These are phyloP conservation scores for Botrytis fabae DNA, from an alignment of 2,329 filamentous ascomycete species.

Conservation along the genomic window DNA sequence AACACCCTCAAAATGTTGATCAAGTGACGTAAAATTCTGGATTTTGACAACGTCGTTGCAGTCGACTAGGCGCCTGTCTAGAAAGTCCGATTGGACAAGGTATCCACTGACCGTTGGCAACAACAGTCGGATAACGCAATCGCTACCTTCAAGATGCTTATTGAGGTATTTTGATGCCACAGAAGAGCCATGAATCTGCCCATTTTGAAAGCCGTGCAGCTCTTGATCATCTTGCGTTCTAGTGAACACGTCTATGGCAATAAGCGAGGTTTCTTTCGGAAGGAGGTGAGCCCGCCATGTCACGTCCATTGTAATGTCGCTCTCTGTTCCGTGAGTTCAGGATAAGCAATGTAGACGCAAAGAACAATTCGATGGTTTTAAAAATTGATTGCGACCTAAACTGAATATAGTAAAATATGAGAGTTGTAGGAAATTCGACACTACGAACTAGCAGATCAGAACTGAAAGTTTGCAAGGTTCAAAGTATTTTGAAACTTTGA, in stretches of 20 bases:
- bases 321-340: background rate
- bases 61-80: background rate
- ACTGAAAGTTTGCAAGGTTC: background rate
- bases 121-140: constrained; percentile 1
- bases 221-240: background rate
- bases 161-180: background rate
- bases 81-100: constrained; percentile 1
- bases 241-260: background rate
- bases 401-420: background rate
- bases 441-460: background rate
- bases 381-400: background rate
- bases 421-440: background rate
- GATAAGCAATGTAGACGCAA: background rate
- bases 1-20: background rate
- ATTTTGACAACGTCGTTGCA: background rate
- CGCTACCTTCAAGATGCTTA: background rate
- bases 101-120: background rate
- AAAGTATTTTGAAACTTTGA: background rate
- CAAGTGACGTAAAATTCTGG: background rate
- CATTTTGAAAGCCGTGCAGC: background rate
- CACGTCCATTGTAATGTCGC: background rate
- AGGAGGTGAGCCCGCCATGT: background rate
- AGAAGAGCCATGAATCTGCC: background rate
- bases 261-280: background rate
- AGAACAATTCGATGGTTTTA: background rate